Evolutionary conservation across 768 basidiomycete genomes (phyloP).

Genomic region (Boletus eberwhitei): DNA sequence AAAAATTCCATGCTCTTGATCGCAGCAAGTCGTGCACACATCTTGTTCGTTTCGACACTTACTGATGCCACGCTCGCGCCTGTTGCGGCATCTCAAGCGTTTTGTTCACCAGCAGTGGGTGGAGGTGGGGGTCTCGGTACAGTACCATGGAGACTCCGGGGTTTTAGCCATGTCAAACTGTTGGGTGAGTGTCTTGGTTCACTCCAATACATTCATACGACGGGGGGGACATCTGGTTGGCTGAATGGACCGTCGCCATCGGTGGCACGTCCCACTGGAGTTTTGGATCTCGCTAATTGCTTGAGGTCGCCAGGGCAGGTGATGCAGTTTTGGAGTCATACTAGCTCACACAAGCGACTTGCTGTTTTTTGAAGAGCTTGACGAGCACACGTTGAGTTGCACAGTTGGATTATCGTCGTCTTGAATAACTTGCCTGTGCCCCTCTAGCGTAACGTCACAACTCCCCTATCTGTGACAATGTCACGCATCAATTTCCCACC

Average conservation of each 20-base stretch:
- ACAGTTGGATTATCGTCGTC: slow-evolving; percentile 25
- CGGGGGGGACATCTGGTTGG: slow-evolving; percentile 20
- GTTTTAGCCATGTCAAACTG: slow-evolving; percentile 14
- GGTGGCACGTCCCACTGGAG: not conserved
- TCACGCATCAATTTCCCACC: slow-evolving; percentile 19
- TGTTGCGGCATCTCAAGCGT: slow-evolving; percentile 14
- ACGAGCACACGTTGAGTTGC: slow-evolving; percentile 29
- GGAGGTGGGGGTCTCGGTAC: slow-evolving; percentile 1
- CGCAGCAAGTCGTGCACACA: slow-evolving; percentile 19
- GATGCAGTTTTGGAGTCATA: slow-evolving; percentile 18
- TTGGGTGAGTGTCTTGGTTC: slow-evolving; percentile 32
- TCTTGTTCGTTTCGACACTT: slow-evolving; percentile 22
- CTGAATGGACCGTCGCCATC: not conserved
- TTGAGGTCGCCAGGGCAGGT: not conserved
- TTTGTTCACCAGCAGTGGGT: slow-evolving; percentile 10
- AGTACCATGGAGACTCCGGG: not conserved
- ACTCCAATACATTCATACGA: slow-evolving; percentile 24
- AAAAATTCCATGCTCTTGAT: slow-evolving; percentile 25
- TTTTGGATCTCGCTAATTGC: slow-evolving; percentile 3
- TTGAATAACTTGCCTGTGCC: slow-evolving; percentile 30
- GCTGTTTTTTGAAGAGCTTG: slow-evolving; percentile 22
- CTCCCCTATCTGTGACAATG: slow-evolving; percentile 27
- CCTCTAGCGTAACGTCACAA: slow-evolving; percentile 26
- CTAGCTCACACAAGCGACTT: slow-evolving; percentile 30
- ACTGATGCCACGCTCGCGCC: slow-evolving; percentile 17